Evolutionary conservation across 495 filamentous ascomycete genomes (phyloP).

Genomic region (Xylaria longipes): DNA sequence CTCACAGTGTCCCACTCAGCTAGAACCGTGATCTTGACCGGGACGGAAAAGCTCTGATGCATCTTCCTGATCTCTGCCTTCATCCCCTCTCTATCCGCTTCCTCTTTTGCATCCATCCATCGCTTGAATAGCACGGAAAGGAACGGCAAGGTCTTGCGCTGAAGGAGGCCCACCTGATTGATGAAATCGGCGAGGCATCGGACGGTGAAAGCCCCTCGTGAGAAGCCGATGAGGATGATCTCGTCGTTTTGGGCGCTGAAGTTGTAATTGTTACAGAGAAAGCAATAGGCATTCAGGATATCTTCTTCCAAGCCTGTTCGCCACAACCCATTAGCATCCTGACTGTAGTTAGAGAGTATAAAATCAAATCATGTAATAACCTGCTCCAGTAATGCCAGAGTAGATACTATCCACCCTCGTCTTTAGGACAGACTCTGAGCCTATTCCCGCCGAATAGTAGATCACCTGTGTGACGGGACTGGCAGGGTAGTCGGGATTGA

Average conservation of each 20-base stretch:
- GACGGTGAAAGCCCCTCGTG: constrained; percentile 68
- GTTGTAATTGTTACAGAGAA: constrained; percentile 62
- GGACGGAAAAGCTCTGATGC: constrained; percentile 1
- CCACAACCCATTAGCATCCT: neutral
- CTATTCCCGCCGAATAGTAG: constrained; percentile 19
- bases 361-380: constrained; percentile 12
- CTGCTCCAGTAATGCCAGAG: constrained; percentile 41
- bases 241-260: constrained; percentile 56
- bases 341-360: neutral
- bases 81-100: neutral
- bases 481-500: neutral
- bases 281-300: constrained; percentile 66
- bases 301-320: constrained; percentile 6
- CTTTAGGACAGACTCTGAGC: constrained; percentile 10
- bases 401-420: constrained; percentile 18
- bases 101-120: constrained; percentile 20
- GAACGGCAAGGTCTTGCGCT: constrained; percentile 8
- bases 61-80: constrained; percentile 7
- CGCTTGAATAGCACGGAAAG: constrained; percentile 9
- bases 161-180: constrained; percentile 58
- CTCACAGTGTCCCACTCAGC: constrained; percentile 20
- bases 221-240: constrained; percentile 70
- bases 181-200: constrained; percentile 63
- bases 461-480: constrained; percentile 9
- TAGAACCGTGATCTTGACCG: constrained; percentile 12